Evolutionary conservation across 2,329 filamentous ascomycete genomes (phyloP).

Genomic region (Talaromyces piceae): DNA sequence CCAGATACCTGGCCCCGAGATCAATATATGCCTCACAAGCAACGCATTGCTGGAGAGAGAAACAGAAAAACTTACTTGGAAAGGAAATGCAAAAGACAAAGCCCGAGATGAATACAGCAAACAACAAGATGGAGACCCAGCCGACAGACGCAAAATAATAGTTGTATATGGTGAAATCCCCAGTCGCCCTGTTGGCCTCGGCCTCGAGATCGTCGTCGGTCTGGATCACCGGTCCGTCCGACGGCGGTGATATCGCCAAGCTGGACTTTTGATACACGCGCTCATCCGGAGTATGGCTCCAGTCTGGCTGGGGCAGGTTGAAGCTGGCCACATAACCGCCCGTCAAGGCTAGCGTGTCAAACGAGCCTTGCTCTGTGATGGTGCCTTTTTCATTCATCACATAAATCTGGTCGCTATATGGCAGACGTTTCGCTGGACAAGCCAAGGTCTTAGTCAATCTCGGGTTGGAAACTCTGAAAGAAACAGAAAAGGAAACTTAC

Average conservation of each 20-base stretch:
- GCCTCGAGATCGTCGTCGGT: constrained; percentile 17
- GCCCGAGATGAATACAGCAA: constrained; percentile 29
- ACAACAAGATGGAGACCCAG: constrained; percentile 26
- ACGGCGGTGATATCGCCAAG: constrained; percentile 8
- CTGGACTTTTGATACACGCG: constrained; percentile 6
- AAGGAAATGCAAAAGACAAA: constrained; percentile 37
- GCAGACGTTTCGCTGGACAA: constrained; percentile 29
- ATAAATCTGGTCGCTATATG: constrained; percentile 37
- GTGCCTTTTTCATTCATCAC: constrained; percentile 31
- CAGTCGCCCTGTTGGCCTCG: constrained; percentile 25
- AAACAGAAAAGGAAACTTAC: neutral
- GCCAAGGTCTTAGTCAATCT: too few relatives aligned
- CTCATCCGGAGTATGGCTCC: constrained; percentile 19
- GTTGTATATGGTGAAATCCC: constrained; percentile 38
- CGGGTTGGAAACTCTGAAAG: too few relatives aligned
- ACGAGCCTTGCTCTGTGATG: constrained; percentile 37
- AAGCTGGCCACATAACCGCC: constrained; percentile 38
- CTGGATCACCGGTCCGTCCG: constrained; percentile 9
- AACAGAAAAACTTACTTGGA: constrained; percentile 22
- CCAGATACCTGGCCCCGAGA: constrained; percentile 28
- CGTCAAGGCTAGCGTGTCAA: constrained; percentile 26
- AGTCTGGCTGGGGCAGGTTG: constrained; percentile 25
- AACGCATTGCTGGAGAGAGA: neutral
- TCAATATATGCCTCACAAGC: neutral
- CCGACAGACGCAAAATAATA: constrained; percentile 35